Evolutionary conservation across 305 asterid genomes (phyloP), one percentile per base, ranked within the genome.

Genomic region (Plantago coronopus): DNA sequence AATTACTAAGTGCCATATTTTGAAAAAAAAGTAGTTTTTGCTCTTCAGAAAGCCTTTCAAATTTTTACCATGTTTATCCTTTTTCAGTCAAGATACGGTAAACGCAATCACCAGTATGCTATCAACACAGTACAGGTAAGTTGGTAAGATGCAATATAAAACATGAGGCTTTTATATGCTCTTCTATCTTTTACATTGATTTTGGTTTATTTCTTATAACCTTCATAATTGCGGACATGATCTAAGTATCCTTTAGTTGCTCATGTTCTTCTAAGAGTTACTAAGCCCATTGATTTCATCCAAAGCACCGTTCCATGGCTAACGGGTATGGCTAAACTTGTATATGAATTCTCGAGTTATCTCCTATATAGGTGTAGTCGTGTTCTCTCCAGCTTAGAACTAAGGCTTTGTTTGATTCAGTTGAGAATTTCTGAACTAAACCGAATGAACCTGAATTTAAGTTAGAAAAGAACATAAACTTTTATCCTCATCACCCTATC

Each of bases 1-100:
- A 62, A 48, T 40, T 42, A 62, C 62, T 40, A 55, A 44, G 68
- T 27, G 70, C 66, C 72, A 74, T 63, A 66, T 68, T 34, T 65
- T 59, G 16, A 5, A 34, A 72, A 38, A 34, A 72, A 23, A 48
- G 66, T 44, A 43, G 21, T 55, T 59, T 57, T 66, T 9, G 16
- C 7, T 56, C 62, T 57, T n/a, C 5, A 23, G 37, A 43, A 40
- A n/a, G 57, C 48, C 34, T 49, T 22, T 53, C 51, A 19, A 13
- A 53, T 16, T 67, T 50, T 37, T 53, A 48, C 45, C 45, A 46
- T 44, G 17, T 23, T 15, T 17, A 31, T 37, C 37, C 0, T 34
- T 31, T 20, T 53, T 53, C 20, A 3, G 6, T 22, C 14, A 25
- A 12, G 16, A 2, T 53, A 17, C n/a, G 3, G 15, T 25, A 4